These are phyloP conservation scores for Coemansia sp. DNA, from an alignment of 192 early-diverging fungal genomes.

Conservation along the genomic window DNA sequence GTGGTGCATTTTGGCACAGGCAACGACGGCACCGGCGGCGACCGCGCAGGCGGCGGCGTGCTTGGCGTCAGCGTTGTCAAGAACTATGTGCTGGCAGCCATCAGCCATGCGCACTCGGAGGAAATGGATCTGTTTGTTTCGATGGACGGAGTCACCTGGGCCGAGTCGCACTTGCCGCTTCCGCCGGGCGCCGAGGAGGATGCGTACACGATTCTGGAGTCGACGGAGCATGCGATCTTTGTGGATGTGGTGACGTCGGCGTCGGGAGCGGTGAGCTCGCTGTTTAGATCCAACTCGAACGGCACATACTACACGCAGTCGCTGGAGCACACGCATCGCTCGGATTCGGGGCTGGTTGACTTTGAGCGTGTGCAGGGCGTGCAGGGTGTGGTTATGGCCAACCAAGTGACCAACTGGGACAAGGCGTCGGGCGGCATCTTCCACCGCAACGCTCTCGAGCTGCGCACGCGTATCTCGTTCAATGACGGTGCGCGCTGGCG, in stretches of 20 bases:
- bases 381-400: conserved; percentile 83
- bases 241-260: conserved; percentile 69
- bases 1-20: conserved; percentile 61
- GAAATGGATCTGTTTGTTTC: conserved; percentile 69
- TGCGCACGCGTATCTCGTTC: conserved; percentile 80
- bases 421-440: conserved; percentile 43
- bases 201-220: conserved; percentile 87
- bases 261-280: conserved; percentile 58
- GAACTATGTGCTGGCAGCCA: conserved; percentile 70
- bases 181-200: conserved; percentile 57
- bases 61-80: conserved; percentile 72
- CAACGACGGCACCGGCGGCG: conserved; percentile 52
- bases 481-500: conserved; percentile 85
- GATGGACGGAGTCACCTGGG: conserved; percentile 66
- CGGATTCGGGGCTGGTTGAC: conserved; percentile 75
- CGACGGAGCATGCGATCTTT: conserved; percentile 68
- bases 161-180: conserved; percentile 63
- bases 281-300: conserved; percentile 86
- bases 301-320: conserved; percentile 83
- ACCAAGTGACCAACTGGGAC: conserved; percentile 82
- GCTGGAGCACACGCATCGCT: conserved; percentile 81
- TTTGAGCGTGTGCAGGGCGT: conserved; percentile 86
- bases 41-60: conserved; percentile 64
- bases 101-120: conserved; percentile 57
- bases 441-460: conserved; percentile 52